A percentile compares a stretch with the other conserved stretches of the same genome.
Evolutionary conservation across 2,329 filamentous ascomycete species (phyloP).

Genomic region (Albophoma yamanashiensis): DNA sequence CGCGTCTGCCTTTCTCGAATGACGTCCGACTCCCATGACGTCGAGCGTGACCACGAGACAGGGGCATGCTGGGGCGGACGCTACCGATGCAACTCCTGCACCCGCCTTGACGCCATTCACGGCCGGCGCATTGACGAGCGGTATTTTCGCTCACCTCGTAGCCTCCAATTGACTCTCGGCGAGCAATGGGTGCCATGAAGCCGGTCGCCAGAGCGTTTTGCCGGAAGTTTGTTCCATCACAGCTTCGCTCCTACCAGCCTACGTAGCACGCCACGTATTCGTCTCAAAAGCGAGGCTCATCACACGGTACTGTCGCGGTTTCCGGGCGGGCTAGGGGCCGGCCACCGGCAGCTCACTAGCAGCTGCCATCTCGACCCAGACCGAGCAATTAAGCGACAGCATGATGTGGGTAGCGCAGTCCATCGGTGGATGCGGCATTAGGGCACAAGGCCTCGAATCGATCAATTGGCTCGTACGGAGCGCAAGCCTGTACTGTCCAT

Average conservation of each 20-base stretch:
- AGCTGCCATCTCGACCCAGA: not conserved
- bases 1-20: not conserved
- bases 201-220: not conserved
- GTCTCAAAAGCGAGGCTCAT: not conserved
- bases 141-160: not conserved
- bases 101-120: not conserved
- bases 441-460: not conserved
- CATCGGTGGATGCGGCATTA: not conserved
- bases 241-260: not conserved
- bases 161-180: not conserved
- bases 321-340: not conserved
- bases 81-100: not conserved
- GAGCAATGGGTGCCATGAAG: not conserved
- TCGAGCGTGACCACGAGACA: conserved; percentile 9
- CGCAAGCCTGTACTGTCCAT: too few relatives aligned
- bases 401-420: not conserved
- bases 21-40: conserved; percentile 10
- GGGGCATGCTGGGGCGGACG: conserved; percentile 2
- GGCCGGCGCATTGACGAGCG: not conserved
- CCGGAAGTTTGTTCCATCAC: not conserved
- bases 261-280: not conserved
- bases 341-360: not conserved
- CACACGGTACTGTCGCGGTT: not conserved
- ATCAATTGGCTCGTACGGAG: not conserved
- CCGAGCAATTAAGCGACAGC: not conserved